Evolutionary conservation across 2,329 filamentous ascomycete species (phyloP).

Genomic region (Juglanconis juglandina): DNA sequence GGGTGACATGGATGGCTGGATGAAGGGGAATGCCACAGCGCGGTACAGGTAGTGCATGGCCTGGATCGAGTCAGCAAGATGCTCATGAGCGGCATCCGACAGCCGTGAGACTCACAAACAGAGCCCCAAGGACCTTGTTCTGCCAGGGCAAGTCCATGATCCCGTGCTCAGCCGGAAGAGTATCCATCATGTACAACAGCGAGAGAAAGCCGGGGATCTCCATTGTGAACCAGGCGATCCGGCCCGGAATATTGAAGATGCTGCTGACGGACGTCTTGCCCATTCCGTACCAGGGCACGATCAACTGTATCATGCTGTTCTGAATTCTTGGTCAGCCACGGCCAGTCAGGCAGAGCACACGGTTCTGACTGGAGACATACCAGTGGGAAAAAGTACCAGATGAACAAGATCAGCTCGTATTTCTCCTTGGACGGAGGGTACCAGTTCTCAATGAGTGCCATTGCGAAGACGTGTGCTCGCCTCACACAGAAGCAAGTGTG

Average conservation of each 20-base stretch:
- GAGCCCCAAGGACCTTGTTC: slow-evolving; percentile 70
- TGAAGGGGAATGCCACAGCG: slow-evolving; percentile 74
- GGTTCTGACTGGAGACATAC: slow-evolving; percentile 32
- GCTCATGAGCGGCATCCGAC: background rate
- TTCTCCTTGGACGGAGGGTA: slow-evolving; percentile 56
- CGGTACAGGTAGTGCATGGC: slow-evolving; percentile 89
- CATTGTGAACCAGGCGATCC: slow-evolving; percentile 84
- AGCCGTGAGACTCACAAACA: slow-evolving; percentile 50
- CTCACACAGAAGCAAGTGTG: background rate
- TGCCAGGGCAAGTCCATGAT: slow-evolving; percentile 66
- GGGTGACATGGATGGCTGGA: slow-evolving; percentile 90
- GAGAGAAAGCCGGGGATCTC: slow-evolving; percentile 75
- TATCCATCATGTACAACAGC: slow-evolving; percentile 74
- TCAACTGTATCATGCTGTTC: slow-evolving; percentile 66
- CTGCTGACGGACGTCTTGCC: slow-evolving; percentile 83
- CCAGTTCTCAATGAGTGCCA: slow-evolving; percentile 52
- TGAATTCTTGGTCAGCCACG: slow-evolving; percentile 14
- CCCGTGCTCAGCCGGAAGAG: slow-evolving; percentile 57
- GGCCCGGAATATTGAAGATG: slow-evolving; percentile 81
- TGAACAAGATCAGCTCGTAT: slow-evolving; percentile 49
- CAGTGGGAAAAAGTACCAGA: slow-evolving; percentile 54
- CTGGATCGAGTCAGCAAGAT: slow-evolving; percentile 33
- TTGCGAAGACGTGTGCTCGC: slow-evolving; percentile 22
- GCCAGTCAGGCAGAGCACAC: slow-evolving; percentile 2
- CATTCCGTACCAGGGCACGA: slow-evolving; percentile 78